Evolutionary conservation across 176 grass and related monocot species (phyloP), one percentile per base, ranked within the genome.

Genomic region (Eleusine coracana): DNA sequence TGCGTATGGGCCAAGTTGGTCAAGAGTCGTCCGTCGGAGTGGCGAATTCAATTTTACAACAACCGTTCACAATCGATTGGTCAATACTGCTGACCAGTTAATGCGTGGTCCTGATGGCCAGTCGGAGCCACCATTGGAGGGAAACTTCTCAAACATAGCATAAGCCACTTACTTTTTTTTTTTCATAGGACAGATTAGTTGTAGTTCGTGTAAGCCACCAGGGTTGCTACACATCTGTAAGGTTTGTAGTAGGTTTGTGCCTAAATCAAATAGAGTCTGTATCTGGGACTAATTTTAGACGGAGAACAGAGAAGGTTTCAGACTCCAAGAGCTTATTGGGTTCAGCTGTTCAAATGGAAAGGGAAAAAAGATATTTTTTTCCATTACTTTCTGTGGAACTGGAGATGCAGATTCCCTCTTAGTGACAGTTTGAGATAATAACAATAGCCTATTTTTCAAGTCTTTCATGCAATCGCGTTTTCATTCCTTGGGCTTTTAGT

Each of bases 101-200:
- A 64, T 71, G 12, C 51, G 52, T 36, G 73, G 5, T 76, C 50
- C 58, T 71, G 13, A 29, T 78, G 21, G 34, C 18, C 31, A 39
- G 75, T 51, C 5, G 14, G 55, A 10, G n/a, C 28, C 73, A 59
- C 15, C 55, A 46, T 41, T 70, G 41, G 18, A 34, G 25, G 25
- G 28, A 87, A 76, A 34, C 76, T 75, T 11, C 37, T 45, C n/a
- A 63, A 63, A 82, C 10, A 56, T 21, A 68, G n/a, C 71, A 70
- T 34, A 54, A 39, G 16, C 15, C 45, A 21, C 25, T 73, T 36
- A 44, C 28, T 75, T 55, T 28, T 66, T 18, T 18, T 66, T 37
- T 66, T 8, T 8, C 20, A 74, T 40, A 75, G 58, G 64, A 70
- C 40, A 75, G 25, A 34, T 34, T 34, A 34, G 31, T 34, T 34